Conservation (phyloP, 2,329 filamentous ascomycete species). For the Aspergillus japonicus region DNA sequence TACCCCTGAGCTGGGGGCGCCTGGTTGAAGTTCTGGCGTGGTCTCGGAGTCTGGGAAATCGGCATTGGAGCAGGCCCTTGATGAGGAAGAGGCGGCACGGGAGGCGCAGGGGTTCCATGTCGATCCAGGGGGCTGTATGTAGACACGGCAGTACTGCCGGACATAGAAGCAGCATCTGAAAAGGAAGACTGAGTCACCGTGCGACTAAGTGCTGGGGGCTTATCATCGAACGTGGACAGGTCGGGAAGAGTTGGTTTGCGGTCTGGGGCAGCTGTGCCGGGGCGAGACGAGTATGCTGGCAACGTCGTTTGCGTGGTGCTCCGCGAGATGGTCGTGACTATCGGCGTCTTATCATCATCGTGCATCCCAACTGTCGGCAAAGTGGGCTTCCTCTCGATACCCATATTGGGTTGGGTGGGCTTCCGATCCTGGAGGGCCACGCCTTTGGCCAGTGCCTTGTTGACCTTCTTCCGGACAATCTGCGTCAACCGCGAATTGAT, state of each 20-base stretch:
- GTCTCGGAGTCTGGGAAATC: constrained; percentile 12
- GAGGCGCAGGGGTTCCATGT: constrained; percentile 28
- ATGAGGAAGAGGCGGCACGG: constrained; percentile 32
- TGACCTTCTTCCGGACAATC: constrained; percentile 83
- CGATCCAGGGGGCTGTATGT: constrained; percentile 38
- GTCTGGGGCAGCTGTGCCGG: constrained; percentile 50
- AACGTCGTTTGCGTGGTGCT: constrained; percentile 61
- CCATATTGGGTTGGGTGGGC: constrained; percentile 39
- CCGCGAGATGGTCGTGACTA: constrained; percentile 31
- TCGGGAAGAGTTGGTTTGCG: constrained; percentile 42
- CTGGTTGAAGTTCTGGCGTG: not conserved
- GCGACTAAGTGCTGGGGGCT: constrained; percentile 37
- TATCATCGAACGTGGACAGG: constrained; percentile 41
- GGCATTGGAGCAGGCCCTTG: constrained; percentile 26
- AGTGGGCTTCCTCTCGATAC: constrained; percentile 49
- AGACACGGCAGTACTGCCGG: constrained; percentile 29
- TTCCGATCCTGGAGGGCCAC: constrained; percentile 57
- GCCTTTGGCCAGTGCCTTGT: constrained; percentile 81
- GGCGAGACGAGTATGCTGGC: constrained; percentile 62
- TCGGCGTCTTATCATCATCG: constrained; percentile 39
- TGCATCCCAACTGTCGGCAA: constrained; percentile 61
- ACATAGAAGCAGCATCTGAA: constrained; percentile 53
- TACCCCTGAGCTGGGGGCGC: not conserved
- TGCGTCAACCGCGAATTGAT: constrained; percentile 80
- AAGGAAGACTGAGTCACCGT: constrained; percentile 50